These are phyloP conservation scores for Dimocarpus longan DNA, from an alignment of 345 rosid species.

Conservation along the genomic window DNA sequence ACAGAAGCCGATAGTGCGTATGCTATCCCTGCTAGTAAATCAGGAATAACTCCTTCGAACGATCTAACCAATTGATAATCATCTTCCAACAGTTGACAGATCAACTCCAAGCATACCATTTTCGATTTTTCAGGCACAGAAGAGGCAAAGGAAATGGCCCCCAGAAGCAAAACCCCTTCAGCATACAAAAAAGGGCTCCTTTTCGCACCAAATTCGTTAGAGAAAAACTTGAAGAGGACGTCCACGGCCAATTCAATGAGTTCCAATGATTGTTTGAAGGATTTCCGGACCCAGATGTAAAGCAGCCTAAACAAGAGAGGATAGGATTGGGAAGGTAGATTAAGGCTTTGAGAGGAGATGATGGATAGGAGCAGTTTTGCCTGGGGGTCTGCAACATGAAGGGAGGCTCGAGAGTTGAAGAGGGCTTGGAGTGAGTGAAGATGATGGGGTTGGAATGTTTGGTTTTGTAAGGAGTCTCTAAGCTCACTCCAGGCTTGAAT, in stretches of 20 bases:
- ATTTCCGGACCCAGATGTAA: conserved; percentile 87
- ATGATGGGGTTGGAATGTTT: conserved; percentile 50
- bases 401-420: conserved; percentile 59
- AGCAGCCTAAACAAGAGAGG: conserved; percentile 68
- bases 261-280: conserved; percentile 60
- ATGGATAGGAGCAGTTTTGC: conserved; percentile 80
- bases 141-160: conserved; percentile 65
- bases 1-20: conserved; percentile 69
- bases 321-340: conserved; percentile 57
- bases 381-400: conserved; percentile 92
- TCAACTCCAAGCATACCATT: conserved; percentile 55
- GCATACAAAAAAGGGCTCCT: conserved; percentile 52
- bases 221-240: conserved; percentile 48
- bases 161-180: conserved; percentile 65
- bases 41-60: conserved; percentile 41
- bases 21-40: conserved; percentile 83
- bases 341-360: conserved; percentile 46
- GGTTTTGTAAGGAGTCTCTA: conserved; percentile 61
- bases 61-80: conserved; percentile 41
- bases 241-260: conserved; percentile 67
- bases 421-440: conserved; percentile 71
- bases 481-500: conserved; percentile 94
- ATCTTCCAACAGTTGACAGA: conserved; percentile 63
- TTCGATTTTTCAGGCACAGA: conserved; percentile 55
- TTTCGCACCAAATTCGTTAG: conserved; percentile 29